These are phyloP conservation scores for Phialophora tarda DNA, from an alignment of 2,329 filamentous ascomycete species.

Conservation along the genomic window DNA sequence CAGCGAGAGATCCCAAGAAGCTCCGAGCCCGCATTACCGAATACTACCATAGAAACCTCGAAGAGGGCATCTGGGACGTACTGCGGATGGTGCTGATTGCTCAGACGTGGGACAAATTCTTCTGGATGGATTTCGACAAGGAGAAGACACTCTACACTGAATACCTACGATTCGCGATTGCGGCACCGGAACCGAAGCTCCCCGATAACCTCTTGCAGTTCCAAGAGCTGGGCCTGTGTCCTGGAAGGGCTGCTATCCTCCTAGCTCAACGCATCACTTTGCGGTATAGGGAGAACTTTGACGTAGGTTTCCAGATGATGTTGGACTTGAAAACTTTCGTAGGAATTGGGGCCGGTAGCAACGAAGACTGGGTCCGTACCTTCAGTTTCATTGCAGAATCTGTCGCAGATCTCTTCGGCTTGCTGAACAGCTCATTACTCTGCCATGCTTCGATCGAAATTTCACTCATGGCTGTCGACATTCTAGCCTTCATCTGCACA, in stretches of 20 bases:
- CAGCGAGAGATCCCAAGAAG: conserved; percentile 5
- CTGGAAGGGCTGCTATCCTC: conserved; percentile 27
- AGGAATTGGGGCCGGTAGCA: conserved; percentile 11
- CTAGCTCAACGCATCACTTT: conserved; percentile 29
- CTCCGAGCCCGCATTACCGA: conserved; percentile 16
- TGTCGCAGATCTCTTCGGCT: conserved; percentile 25
- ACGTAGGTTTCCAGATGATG: conserved; percentile 9
- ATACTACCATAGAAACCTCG: conserved; percentile 24
- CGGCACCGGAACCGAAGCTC: conserved; percentile 8
- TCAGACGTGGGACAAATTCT: conserved; percentile 20
- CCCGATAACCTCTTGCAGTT: conserved; percentile 21
- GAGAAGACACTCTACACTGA: conserved; percentile 27
- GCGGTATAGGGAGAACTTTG: conserved; percentile 24
- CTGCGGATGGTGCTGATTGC: conserved; percentile 21
- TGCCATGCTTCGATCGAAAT: conserved; percentile 9
- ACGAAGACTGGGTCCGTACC: conserved; percentile 26
- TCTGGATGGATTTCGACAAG: conserved; percentile 23
- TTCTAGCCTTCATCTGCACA: conserved; percentile 25
- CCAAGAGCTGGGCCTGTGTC: conserved; percentile 28
- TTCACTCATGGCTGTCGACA: conserved; percentile 26
- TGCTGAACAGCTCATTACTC: conserved; percentile 16
- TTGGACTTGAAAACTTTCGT: conserved; percentile 12
- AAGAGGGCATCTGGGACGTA: conserved; percentile 32
- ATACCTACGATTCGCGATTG: conserved; percentile 23
- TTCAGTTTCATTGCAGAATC: conserved; percentile 25